Evolutionary conservation across 495 filamentous ascomycete species (phyloP), one percentile per base, ranked within the genome.

Genomic region (Sabuloglossum arenarium): DNA sequence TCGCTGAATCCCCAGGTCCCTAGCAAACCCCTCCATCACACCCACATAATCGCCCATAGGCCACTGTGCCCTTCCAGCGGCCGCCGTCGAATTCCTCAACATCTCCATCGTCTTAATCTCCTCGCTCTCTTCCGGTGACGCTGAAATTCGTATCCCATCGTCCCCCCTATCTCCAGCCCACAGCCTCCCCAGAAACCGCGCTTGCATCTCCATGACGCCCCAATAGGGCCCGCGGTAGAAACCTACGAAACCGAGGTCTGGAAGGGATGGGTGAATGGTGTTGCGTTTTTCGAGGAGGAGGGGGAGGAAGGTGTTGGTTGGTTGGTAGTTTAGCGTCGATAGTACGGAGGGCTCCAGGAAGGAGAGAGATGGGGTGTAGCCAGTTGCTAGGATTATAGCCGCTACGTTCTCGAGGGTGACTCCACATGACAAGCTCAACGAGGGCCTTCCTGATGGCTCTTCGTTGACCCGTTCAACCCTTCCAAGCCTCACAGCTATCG

Each of bases 221-320:
- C 86, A 95, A 66, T 84, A 94, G 0, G 88, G 85, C 0, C 85
- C 83, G 34, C 85, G 77, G 64, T 94, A 90, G 66, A 90, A 84
- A 4, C 88, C 88, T 0, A 93, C 79, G 58, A 94, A 94, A 0
- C 84, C 85, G 0, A 90, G 67, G 23, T 77, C 75, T 0, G 79
- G 76, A 0, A 88, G 62, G 3, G 67, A 66, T 0, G 73, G 71
- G 60, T 82, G 79, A 32, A 80, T 70, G 4, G 77, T 82, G 19
- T 74, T 73, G 57, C 80, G 79, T 49, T 82, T 77, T 46, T 82
- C 80, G 3, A 94, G 70, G 0, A 85, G 73, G 2, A 88, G 64
- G 0, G 87, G 85, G 10, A 85, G 71, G 59, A 80, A 78, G 11
- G 73, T 62, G 55, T 82, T 73, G 0, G 62, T 56, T 0, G 73